Base-by-base conservation (phyloP, 805 yeast species). In the Candida vartiovaarae region DNA sequence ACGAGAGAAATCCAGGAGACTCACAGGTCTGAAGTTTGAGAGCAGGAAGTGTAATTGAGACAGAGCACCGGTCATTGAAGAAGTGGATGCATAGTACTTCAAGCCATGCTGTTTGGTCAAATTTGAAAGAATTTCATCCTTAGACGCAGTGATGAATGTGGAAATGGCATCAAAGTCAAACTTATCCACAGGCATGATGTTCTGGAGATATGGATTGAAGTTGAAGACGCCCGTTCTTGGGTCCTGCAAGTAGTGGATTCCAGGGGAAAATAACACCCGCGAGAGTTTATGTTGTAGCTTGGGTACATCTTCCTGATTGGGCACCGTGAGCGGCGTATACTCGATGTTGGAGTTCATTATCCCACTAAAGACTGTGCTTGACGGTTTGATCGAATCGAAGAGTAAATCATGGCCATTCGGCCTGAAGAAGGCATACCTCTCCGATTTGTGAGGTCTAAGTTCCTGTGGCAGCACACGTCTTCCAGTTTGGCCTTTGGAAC, bases 1-100 rank as follows among this genome's bases (percentile, higher is more conserved):
- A 49, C 64, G 70, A 3, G 79, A 75, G 40, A 71, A 67, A 31
- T 59, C 64, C 41, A 59, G 61, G 10, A 73, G 67, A 57, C 68
- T 74, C n/a, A 71, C 76, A 2, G 74, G 76, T 42, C 85, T 67
- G 46, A 67, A 70, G 53, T 82, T 79, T 6, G 87, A 78, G 34
- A 93, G 57, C 8, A 86, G 64, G 46, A 70, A 71, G 63, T 93
- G 96, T 46, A 91, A 67, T 40, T 89, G 95, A 3, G 80, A 70
- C 37, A 91, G 69, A 1, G 81, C 64, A 1, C 81, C 71, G 0
- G 98, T 90, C 85, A 91, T 75, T 1, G 96, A 84, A 20, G 95
- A 84, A 0, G 98, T 89, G 1, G 96, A 88, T 2, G 95, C 84
- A 45, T 75, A 76, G 57, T 71, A 91, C 40, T 56, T 55, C 6